phyloP scores from a whole-genome alignment of 306 rosid species.

The Trichosanthes cucumerina region DNA sequence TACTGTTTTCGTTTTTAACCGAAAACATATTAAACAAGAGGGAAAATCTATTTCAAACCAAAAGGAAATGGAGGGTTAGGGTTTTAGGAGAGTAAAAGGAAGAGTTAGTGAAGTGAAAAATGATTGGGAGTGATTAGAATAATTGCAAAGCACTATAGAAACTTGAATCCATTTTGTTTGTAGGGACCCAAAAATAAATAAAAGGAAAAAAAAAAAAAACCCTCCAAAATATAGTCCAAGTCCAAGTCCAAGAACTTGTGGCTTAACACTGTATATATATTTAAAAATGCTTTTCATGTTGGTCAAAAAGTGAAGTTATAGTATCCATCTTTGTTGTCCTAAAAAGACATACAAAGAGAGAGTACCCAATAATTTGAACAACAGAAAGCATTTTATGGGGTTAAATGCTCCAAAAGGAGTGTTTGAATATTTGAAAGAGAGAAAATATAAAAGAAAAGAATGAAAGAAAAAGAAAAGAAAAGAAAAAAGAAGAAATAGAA shows the following conservation, averaged over 20 bases:
- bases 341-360: constrained; percentile 78
- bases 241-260: not conserved
- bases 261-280: not conserved
- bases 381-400: constrained; percentile 43
- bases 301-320: constrained; percentile 71
- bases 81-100: not conserved
- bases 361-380: constrained; percentile 63
- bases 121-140: not conserved
- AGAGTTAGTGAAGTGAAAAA: not conserved
- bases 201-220: not conserved
- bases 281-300: constrained; percentile 11
- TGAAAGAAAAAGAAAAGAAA: not conserved
- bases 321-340: constrained; percentile 79
- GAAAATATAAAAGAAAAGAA: not conserved
- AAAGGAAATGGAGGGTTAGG: not conserved
- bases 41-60: not conserved
- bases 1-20: too few relatives aligned
- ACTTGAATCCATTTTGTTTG: constrained; percentile 4
- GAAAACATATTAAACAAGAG: not conserved
- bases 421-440: constrained; percentile 52
- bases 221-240: not conserved
- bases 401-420: constrained; percentile 62
- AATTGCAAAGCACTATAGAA: not conserved
- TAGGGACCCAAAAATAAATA: not conserved
- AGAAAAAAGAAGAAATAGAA: not conserved